phyloP scores from a whole-genome alignment of 352 stramenopile species.

The Phytophthora vignae region DNA sequence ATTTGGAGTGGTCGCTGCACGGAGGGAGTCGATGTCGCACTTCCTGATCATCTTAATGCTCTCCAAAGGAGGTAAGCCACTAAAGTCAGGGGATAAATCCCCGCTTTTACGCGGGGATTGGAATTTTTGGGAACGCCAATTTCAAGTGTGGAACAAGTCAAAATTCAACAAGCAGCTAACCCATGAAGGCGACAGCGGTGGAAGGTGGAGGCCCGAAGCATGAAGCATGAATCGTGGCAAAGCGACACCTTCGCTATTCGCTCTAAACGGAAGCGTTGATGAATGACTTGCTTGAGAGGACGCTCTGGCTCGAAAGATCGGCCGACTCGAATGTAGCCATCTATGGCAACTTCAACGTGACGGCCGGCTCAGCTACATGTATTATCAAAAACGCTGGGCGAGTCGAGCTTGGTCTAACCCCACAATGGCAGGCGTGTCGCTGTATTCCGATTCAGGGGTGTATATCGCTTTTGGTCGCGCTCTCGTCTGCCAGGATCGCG shows the following conservation, averaged over 20 bases:
- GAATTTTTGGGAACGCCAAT: slow-evolving; percentile 1
- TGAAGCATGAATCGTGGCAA: background rate
- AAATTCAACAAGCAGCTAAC: slow-evolving; percentile 1
- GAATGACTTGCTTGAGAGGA: background rate
- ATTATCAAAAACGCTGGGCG: too few species aligned
- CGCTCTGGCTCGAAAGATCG: slow-evolving; percentile 7
- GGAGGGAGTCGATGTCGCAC: slow-evolving; percentile 3
- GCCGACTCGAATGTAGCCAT: slow-evolving; percentile 6
- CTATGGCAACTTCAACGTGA: slow-evolving; percentile 17
- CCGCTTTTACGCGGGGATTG: background rate
- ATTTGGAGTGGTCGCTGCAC: slow-evolving; percentile 24
- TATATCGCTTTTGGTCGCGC: too few species aligned
- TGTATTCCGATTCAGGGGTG: too few species aligned
- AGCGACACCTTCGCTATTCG: slow-evolving; percentile 3
- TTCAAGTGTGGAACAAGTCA: slow-evolving; percentile 4
- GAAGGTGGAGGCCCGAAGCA: background rate
- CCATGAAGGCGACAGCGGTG: background rate
- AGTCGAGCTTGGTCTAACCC: too few species aligned
- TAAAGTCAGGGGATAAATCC: background rate
- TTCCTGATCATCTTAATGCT: background rate
- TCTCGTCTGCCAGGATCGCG: too few species aligned
- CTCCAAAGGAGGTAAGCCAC: background rate
- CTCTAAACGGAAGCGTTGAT: background rate
- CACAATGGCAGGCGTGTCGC: too few species aligned
- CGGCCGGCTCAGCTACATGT: background rate